Evolutionary conservation across 371 early-diverging fungal species (phyloP), one percentile per base, ranked within the genome.

Genomic region (Mucor racemosus): DNA sequence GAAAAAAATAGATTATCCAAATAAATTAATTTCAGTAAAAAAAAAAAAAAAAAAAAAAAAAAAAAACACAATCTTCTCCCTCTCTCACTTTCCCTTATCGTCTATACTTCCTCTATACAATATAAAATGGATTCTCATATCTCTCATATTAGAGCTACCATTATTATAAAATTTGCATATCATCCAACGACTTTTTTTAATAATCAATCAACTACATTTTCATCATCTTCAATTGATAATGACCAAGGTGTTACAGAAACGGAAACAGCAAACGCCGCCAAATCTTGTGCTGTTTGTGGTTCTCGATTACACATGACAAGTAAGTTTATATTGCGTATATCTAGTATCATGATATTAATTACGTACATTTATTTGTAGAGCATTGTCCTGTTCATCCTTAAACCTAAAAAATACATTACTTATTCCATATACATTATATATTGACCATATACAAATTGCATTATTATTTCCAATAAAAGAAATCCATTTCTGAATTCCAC

Each of bases 361-460:
- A 33, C 48, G 31, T 60, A 7, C 58, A 33, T 56, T 59, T 63
- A 1, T 42, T 35, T 54, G 21, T 57, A 77, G 77, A 77, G 26
- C 77, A 77, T 64, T 77, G 77, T 53, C 77, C 77, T 55, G 74
- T 74, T 17, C 71, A 74, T 36, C 77, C 77, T 41, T 74, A 63
- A 65, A 31, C 5, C 3, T 26, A 26, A 26, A 26, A 26, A 26
- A 26, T 26, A 26, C 26, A 26, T 26, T 26, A 26, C 26, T 3
- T 3, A 26, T 26, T 26, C 26, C 26, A 26, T 26, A 26, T 3
- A 26, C 26, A 26, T 26, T 26, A 26, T 26, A 26, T 3, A 26
- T 26, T 26, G 26, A 26, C 3, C 26, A 26, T 26, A 26, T 26
- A 26, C 26, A 26, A 26, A 26, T 26, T 26, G 26, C 26, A 26